Conservation (phyloP, 257 asterid genomes). For the Penstemon barbatus region DNA sequence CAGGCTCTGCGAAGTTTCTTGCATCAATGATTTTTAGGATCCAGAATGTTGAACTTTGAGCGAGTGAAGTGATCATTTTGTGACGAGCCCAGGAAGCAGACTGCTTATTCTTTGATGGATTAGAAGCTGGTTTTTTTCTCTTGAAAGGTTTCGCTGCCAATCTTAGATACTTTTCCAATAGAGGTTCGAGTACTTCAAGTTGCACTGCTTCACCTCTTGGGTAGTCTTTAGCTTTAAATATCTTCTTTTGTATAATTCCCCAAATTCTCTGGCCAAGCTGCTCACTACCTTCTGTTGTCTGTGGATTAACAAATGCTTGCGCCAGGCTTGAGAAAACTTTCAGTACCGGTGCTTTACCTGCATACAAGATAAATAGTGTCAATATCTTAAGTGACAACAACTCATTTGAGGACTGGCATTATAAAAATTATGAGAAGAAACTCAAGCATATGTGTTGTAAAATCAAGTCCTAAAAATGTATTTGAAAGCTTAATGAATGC, state of each 20-base stretch:
- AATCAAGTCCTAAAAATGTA: background rate
- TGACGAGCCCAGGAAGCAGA: slow-evolving; percentile 70
- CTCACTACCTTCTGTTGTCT: slow-evolving; percentile 87
- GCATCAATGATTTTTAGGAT: slow-evolving; percentile 76
- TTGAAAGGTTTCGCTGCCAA: slow-evolving; percentile 88
- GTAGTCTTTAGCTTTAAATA: slow-evolving; percentile 85
- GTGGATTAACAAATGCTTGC: slow-evolving; percentile 80
- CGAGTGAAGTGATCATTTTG: slow-evolving; percentile 76
- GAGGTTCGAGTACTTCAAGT: slow-evolving; percentile 61
- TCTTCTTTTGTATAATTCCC: slow-evolving; percentile 91
- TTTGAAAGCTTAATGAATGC: background rate
- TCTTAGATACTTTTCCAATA: slow-evolving; percentile 74
- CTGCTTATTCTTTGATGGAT: slow-evolving; percentile 74
- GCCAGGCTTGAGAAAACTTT: slow-evolving; percentile 75
- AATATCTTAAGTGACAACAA: background rate
- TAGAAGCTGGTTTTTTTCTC: slow-evolving; percentile 66
- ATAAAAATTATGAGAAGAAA: background rate
- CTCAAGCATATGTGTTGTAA: background rate
- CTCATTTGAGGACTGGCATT: background rate
- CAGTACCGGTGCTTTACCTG: slow-evolving; percentile 81
- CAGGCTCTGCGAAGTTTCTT: slow-evolving; percentile 53
- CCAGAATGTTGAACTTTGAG: slow-evolving; percentile 83
- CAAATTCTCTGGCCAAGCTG: slow-evolving; percentile 94
- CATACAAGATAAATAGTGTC: slow-evolving; percentile 22
- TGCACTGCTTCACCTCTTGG: slow-evolving; percentile 76